Base-by-base conservation (phyloP, 352 stramenopile genomes). In the Globisporangium solare region DNA sequence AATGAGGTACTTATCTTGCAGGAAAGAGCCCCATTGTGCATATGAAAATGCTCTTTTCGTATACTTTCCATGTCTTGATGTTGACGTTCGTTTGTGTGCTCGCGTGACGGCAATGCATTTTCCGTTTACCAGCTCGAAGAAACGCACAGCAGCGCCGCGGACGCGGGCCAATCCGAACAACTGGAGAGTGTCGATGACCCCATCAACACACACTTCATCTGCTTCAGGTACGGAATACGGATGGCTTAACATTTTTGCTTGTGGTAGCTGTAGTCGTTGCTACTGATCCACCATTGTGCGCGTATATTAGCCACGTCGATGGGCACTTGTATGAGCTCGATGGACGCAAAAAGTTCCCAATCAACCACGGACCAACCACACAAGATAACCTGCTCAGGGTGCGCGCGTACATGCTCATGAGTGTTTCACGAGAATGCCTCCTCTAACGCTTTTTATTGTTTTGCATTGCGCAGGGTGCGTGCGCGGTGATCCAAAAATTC, bases 161-260 rank as follows among this genome's bases (percentile, higher is more conserved):
- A 94, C 40, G 82, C 89, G 43, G 83, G 88, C 0, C 87, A 98
- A 61, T 98, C 91, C 18, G 78, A 93, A 83, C 85, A 95, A 86
- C 65, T 97, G 50, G 83, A 93, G 42, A 75, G 79, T 48, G 74
- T 97, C 17, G 83, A 98, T 37, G 94, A 98, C 51, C 80, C 90
- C 8, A 86, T 99, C 63, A 84, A 97, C 61, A 98, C 94, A n/a
- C 96, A 99, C 71, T 99, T 98, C 54, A 78, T 98, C 31, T 97
- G 90, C 63, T 97, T 99, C 66, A 96, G 93, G 67, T 90, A 55
- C 12, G 20, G 35, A 15, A 42, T 10, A 35, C n/a, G 39, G 39
- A n/a, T 43, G 37, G 37, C 3, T 17, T 15, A 10, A n/a, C n/a
- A n/a, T n/a, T n/a, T n/a, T n/a, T n/a, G n/a, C n/a, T n/a, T n/a